Base-by-base conservation (phyloP, 2,329 filamentous ascomycete genomes). In the Apiospora hydei region DNA sequence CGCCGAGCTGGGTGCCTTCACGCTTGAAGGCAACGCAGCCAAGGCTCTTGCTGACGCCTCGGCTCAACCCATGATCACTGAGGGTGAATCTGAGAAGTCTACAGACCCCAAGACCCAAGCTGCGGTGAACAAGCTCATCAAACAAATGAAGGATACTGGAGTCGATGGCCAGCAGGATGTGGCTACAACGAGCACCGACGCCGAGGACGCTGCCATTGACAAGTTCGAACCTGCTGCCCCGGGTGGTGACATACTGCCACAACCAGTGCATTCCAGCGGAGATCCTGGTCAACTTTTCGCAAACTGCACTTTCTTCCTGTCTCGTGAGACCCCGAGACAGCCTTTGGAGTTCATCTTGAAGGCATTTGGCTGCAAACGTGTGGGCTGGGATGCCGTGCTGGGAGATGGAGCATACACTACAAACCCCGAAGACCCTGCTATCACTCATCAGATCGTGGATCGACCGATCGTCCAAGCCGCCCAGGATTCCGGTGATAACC, bases 361-460 rank as follows among this genome's bases (percentile, higher is more conserved):
- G 80, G 90, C 96, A 3, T 99, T 98, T 80, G 96, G 96, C 75
- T 98, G 96, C 87, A 98, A 96, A 86, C 91, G 96, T 64, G 92
- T 99, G 76, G 96, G 95, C 57, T 99, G 96, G 96, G 96, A 98
- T 80, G 88, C 91, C 44, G 92, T 97, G 30, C 88, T 98, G 26
- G 96, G 96, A 70, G 95, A 95, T 74, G 96, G 96, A 67, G 93
- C 96, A 68, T 99, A 94, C 84, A 98, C 95, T 44, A 93, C 93
- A 69, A 90, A 98, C 80, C 96, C 98, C 84, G 87, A 90, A 21
- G 95, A 99, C 80, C 90, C 94, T 7, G 87, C 91, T 71, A 98
- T 99, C 77, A 99, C 96, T 41, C 96, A 99, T 83, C 96, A 99
- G 82, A 92, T 99, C 76, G 94, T 99, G 71, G 96, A 99, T 82